Evolutionary conservation across 495 filamentous ascomycete species (phyloP).

Genomic region (Aspergillus coremiiformis): DNA sequence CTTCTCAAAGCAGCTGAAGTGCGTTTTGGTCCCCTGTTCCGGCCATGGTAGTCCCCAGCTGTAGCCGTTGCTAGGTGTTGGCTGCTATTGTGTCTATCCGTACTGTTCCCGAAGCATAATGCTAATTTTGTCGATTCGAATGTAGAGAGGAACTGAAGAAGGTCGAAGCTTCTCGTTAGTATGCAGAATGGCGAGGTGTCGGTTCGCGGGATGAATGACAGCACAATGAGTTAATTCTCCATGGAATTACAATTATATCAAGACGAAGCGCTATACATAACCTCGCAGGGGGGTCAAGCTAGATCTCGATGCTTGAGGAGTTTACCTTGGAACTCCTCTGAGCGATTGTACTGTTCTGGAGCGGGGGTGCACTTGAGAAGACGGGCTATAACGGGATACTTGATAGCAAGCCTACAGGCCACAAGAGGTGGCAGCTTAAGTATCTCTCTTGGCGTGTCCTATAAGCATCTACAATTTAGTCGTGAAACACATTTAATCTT

Average conservation of each 20-base stretch:
- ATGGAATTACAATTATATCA: not conserved
- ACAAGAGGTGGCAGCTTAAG: not conserved
- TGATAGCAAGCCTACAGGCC: not conserved
- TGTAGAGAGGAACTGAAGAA: constrained; percentile 92
- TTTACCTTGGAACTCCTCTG: not conserved
- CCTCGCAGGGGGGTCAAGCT: not conserved
- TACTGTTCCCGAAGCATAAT: not conserved
- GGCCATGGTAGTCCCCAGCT: not conserved
- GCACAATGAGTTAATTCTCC: not conserved
- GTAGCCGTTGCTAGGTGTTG: not conserved
- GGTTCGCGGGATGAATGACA: not conserved
- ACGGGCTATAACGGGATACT: not conserved
- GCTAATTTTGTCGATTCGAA: not conserved
- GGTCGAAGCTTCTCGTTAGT: constrained; percentile 54
- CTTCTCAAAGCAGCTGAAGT: constrained; percentile 94
- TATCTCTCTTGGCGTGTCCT: not conserved
- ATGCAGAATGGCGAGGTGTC: not conserved
- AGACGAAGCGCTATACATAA: not conserved
- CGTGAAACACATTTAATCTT: not conserved
- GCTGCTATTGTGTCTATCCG: not conserved
- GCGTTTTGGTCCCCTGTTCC: constrained; percentile 25
- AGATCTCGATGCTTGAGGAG: not conserved
- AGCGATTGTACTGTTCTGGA: not conserved
- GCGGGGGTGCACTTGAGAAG: not conserved
- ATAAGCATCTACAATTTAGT: not conserved